Percentiles rank a stretch among this genome's conserved stretches.
Conservation (phyloP, 1,139 yeast species). For the Yamadazyma siamensis region DNA sequence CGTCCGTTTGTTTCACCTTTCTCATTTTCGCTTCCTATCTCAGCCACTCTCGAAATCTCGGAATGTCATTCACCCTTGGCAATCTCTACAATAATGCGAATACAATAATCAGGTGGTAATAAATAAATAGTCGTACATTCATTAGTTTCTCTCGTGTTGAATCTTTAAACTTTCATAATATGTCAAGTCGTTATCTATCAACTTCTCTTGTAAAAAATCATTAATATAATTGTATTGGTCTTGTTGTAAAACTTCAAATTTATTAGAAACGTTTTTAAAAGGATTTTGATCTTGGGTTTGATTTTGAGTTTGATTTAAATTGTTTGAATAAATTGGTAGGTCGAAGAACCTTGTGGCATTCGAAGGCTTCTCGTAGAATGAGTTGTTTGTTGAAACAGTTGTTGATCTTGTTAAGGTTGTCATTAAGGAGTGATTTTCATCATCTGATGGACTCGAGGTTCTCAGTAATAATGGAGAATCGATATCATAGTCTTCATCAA, state of each 20-base stretch:
- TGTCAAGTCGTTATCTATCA: slow-evolving; percentile 33
- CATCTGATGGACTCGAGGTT: slow-evolving; percentile 38
- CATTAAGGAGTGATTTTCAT: slow-evolving; percentile 36
- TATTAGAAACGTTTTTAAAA: slow-evolving; percentile 10
- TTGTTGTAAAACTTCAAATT: slow-evolving; percentile 25
- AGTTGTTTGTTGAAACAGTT: slow-evolving; percentile 35
- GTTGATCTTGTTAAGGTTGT: slow-evolving; percentile 42
- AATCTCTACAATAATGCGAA: too few species aligned
- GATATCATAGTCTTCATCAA: slow-evolving; percentile 18
- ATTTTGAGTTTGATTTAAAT: too few species aligned
- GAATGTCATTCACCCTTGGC: too few species aligned
- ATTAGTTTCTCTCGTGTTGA: slow-evolving; percentile 1
- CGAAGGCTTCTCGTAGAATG: slow-evolving; percentile 6
- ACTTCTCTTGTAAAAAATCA: slow-evolving; percentile 40
- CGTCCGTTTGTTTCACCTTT: too few species aligned
- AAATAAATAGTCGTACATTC: slow-evolving; percentile 4
- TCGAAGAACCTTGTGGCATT: slow-evolving; percentile 19
- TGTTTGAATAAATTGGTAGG: slow-evolving; percentile 19
- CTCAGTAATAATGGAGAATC: slow-evolving; percentile 34
- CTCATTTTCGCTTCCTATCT: too few species aligned
- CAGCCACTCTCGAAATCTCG: too few species aligned
- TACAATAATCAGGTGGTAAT: too few species aligned
- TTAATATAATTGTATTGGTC: slow-evolving; percentile 42
- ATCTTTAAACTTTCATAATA: slow-evolving; percentile 24
- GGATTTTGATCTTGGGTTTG: too few species aligned